phyloP scores from a whole-genome alignment of 1,139 yeast genomes.

The Protomyces inundatus region DNA sequence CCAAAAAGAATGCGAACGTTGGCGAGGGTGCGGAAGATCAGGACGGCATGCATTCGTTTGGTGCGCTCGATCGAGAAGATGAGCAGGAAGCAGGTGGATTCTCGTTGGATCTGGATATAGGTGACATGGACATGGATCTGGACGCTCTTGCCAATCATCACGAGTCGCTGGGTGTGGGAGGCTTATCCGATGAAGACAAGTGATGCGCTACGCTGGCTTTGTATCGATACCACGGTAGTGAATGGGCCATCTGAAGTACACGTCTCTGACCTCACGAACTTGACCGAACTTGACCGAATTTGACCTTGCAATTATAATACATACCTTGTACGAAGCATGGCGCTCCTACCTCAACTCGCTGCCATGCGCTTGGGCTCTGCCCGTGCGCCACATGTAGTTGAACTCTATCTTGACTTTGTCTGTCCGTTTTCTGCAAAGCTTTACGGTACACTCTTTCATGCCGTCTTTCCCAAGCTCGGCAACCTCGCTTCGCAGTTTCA shows the following conservation, averaged over 20 bases:
- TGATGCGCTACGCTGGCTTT: not conserved
- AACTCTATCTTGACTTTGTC: conserved; percentile 67
- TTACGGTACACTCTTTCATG: conserved; percentile 52
- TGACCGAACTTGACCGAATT: too few species aligned
- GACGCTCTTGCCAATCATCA: conserved; percentile 3
- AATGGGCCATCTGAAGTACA: too few species aligned
- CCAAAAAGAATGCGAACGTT: not conserved
- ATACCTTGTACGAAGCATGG: not conserved
- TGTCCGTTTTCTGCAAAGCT: conserved; percentile 69
- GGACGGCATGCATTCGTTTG: not conserved
- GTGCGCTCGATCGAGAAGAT: not conserved
- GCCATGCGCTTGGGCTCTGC: conserved; percentile 24
- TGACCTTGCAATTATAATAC: too few species aligned
- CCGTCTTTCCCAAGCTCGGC: conserved; percentile 43
- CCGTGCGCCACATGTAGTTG: conserved; percentile 41
- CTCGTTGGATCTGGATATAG: conserved; percentile 10
- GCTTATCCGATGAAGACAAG: not conserved
- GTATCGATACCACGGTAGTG: too few species aligned
- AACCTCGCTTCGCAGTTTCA: conserved; percentile 35
- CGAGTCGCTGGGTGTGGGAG: not conserved
- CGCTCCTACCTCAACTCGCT: conserved; percentile 5
- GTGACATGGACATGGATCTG: conserved; percentile 8
- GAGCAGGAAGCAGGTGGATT: not conserved
- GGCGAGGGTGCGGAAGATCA: not conserved
- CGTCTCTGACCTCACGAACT: too few species aligned